Conservation (phyloP, 2,329 filamentous ascomycete species). For the Lecanicillium sp. region DNA sequence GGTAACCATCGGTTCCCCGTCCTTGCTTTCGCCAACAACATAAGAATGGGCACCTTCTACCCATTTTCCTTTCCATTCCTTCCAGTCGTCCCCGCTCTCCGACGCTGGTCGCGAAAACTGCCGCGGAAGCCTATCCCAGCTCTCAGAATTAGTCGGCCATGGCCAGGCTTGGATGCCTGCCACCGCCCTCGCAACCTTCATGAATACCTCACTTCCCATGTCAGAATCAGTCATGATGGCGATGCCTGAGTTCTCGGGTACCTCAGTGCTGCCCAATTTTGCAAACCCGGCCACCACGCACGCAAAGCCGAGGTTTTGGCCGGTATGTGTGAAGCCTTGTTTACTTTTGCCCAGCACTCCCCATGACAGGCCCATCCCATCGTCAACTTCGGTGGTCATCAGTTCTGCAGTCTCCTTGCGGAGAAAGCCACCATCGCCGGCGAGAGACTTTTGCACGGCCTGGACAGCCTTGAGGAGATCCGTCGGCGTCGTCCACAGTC, state of each 20-base stretch:
- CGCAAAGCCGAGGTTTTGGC: slow-evolving; percentile 13
- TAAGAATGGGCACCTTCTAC: background rate
- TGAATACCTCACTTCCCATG: slow-evolving; percentile 3
- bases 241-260: slow-evolving; percentile 12
- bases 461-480: slow-evolving; percentile 13
- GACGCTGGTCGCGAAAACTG: background rate
- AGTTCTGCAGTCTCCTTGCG: slow-evolving; percentile 6
- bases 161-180: slow-evolving; percentile 8
- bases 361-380: slow-evolving; percentile 12
- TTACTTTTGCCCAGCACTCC: slow-evolving; percentile 5
- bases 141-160: background rate
- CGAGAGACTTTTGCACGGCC: slow-evolving; percentile 13
- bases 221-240: slow-evolving; percentile 15
- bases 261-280: background rate
- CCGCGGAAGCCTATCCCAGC: background rate
- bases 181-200: slow-evolving; percentile 6
- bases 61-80: slow-evolving; percentile 5
- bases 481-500: slow-evolving; percentile 15
- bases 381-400: slow-evolving; percentile 13
- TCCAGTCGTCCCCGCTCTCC: background rate
- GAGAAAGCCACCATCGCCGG: slow-evolving; percentile 11
- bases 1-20: no score
- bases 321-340: slow-evolving; percentile 12
- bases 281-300: slow-evolving; percentile 12
- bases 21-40: background rate